Evolutionary conservation across 495 filamentous ascomycete species (phyloP).

Genomic region (Stereocaulon alpinum): DNA sequence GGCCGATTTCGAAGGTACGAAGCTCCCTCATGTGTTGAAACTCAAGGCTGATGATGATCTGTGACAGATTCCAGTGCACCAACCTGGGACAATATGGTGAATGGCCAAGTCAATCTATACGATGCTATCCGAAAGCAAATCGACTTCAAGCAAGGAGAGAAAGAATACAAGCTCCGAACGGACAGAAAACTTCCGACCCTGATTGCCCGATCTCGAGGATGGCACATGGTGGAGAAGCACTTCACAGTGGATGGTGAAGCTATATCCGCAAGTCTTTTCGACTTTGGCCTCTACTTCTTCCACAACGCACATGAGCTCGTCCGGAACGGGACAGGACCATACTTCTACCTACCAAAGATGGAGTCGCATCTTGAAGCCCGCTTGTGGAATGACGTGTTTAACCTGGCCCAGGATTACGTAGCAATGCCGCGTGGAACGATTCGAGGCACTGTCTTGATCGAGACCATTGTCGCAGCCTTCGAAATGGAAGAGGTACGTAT

Average conservation of each 20-base stretch:
- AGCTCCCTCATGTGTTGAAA: neutral
- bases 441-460: conserved; percentile 90
- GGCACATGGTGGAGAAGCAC: conserved; percentile 98
- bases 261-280: conserved; percentile 87
- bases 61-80: conserved; percentile 81
- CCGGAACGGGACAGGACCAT: conserved; percentile 74
- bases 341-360: conserved; percentile 99
- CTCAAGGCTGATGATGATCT: conserved; percentile 14
- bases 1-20: conserved; percentile 92
- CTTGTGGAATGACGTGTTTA: conserved; percentile 99
- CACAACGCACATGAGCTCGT: conserved; percentile 92
- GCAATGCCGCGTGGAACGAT: conserved; percentile 86
- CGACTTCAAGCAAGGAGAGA: conserved; percentile 90
- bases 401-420: conserved; percentile 86
- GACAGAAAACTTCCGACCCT: conserved; percentile 71
- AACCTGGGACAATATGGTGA: conserved; percentile 99
- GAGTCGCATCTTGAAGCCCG: conserved; percentile 95
- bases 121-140: conserved; percentile 90
- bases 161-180: conserved; percentile 94
- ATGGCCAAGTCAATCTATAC: conserved; percentile 96
- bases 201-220: conserved; percentile 79
- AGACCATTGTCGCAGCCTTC: conserved; percentile 97
- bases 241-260: conserved; percentile 92
- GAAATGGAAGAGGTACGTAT: conserved; percentile 83
- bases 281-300: conserved; percentile 99